Base-by-base conservation (phyloP, 495 filamentous ascomycete genomes). In the Penicillium daleae region DNA sequence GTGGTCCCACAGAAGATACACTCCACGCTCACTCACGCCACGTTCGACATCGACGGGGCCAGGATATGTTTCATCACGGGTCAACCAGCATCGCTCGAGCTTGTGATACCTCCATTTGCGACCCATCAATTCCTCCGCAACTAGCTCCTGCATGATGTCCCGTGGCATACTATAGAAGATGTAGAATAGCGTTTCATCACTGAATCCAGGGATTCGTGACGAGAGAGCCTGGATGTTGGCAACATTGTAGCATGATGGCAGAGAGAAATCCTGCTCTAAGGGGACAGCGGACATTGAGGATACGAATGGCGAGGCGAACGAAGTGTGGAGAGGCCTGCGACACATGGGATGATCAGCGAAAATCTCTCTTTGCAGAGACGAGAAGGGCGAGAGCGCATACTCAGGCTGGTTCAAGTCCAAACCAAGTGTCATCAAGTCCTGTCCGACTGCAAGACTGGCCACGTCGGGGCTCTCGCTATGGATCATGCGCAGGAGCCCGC, bases 71-170 rank as follows among this genome's bases (percentile, higher is more conserved):
- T 91, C 87, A 70, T 96, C 92, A 73, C 95, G 94, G 37, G 92
- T 96, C 69, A 97, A 80, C 93, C 93, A 97, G 64, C 93, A 86
- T 63, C 90, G 87, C 56, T 93, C 81, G 57, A 91, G 86, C 79
- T 93, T 97, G 73, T 97, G 92, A 81, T 92, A 97, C 62, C 93
- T 82, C 93, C 93, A 97, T 72, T 93, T 93, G 54, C 93, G 90
- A 55, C 83, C 85, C 73, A 83, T 85, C 82, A 97, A 81, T 73
- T 97, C 92, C 40, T 86, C 80, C 2, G 92, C 92, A 10, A 90
- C 93, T 62, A 92, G 75, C 63, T 96, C 90, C 74, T 97, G 93
- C 76, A 92, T 85, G 61, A 90, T 82, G 70, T 96, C 92, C 33
- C 87, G 80, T 2, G 92, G 91, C 76, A 90, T 90, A 76, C 88